A percentile compares a stretch with the other conserved stretches of the same genome.
These are phyloP conservation scores for Scenedesmus sp. DNA, from an alignment of 163 green algal genomes.

Conservation along the genomic window DNA sequence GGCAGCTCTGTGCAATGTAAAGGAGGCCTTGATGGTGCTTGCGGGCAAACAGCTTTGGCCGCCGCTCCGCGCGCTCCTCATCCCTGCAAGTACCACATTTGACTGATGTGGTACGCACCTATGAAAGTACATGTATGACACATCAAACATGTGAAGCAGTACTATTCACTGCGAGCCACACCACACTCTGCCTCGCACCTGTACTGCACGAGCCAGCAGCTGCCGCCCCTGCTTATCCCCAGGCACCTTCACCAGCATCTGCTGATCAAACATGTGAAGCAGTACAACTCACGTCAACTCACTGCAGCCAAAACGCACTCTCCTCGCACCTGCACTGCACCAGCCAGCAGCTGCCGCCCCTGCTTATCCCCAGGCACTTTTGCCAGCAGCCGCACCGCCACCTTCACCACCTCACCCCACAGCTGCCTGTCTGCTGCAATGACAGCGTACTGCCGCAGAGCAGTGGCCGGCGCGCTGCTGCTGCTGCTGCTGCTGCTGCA, in stretches of 20 bases:
- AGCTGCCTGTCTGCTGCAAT: slow-evolving; percentile 59
- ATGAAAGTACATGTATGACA: no score
- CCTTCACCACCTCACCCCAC: slow-evolving; percentile 60
- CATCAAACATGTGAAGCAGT: background rate
- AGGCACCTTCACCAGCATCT: slow-evolving; percentile 61
- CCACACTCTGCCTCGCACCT: slow-evolving; percentile 38
- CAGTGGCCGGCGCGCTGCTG: slow-evolving; percentile 22
- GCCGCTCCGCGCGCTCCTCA: no score
- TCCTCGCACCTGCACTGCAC: slow-evolving; percentile 53
- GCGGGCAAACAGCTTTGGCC: background rate
- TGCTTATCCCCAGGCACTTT: slow-evolving; percentile 43
- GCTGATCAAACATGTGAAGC: background rate
- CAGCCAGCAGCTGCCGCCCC: slow-evolving; percentile 57
- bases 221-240: slow-evolving; percentile 53
- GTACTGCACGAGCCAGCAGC: slow-evolving; percentile 52
- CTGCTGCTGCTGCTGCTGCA: background rate
- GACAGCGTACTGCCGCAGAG: slow-evolving; percentile 58
- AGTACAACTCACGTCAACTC: background rate
- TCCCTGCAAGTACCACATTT: no score
- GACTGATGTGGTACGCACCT: no score
- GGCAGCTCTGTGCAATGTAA: no score
- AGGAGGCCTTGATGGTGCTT: no score
- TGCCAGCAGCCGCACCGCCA: slow-evolving; percentile 69
- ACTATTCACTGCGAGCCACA: background rate
- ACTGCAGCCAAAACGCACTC: background rate